Base-by-base conservation (phyloP, 2,329 filamentous ascomycete species). In the Ascochyta clinopodiicola region DNA sequence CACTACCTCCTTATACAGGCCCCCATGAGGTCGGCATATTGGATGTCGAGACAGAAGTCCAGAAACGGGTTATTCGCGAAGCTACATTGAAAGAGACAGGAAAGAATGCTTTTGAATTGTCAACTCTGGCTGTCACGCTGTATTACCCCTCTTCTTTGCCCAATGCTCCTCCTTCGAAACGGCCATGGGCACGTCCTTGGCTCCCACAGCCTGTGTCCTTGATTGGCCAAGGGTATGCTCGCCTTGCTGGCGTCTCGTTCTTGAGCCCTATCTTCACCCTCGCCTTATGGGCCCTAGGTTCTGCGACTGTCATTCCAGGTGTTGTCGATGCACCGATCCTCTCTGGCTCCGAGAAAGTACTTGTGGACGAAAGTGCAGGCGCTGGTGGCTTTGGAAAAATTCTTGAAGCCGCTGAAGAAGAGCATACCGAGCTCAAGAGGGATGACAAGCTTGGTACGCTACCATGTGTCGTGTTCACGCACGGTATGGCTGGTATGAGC, bases 401-500 rank as follows among this genome's bases (percentile, higher is more conserved):
- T 7, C 38, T 68, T 51, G 46, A 56, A 15, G 56, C 55, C 32
- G 62, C 56, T 6, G 64, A 65, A 43, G 40, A 68, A 24, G 62
- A 70, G 31, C 58, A 61, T 22, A 61, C 51, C 6, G 60, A 68
- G 29, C 34, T 66, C 36, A 69, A 73, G 42, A 67, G 69, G 7
- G 70, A 69, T 19, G 52, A 62, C 17, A 56, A 56, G 3, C 46
- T 56, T 24, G 72, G 74, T 25, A 61, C 57, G 15, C 72, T 80
- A 25, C 78, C 79, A 0, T 73, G 78, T 39, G 72, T 80, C 12
- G 73, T 81, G 6, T 80, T 81, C 57, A 78, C 75, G 3, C 79
- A 81, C 59, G 79, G 79, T 6, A 79, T 79, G 77, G 78, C 78
- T 4, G 75, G 76, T 3, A 75, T 75, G 63, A 73, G 77, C 31